These are phyloP conservation scores for Prunus armeniaca DNA, from an alignment of 306 rosid species.

Conservation along the genomic window DNA sequence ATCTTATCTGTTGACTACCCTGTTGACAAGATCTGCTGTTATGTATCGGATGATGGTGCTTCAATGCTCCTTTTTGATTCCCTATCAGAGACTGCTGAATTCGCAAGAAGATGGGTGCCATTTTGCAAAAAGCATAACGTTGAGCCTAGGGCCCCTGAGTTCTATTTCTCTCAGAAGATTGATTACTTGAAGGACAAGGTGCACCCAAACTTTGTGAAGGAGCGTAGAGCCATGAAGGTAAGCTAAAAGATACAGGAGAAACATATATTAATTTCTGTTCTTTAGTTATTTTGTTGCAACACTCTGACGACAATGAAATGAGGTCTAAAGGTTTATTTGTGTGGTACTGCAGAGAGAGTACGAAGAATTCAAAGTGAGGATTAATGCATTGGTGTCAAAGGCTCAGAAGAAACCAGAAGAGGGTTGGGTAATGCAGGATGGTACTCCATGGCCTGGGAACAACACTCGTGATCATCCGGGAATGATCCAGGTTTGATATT, in stretches of 20 bases:
- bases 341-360: constrained; percentile 75
- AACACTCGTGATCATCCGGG: constrained; percentile 91
- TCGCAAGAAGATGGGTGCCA: constrained; percentile 92
- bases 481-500: constrained; percentile 77
- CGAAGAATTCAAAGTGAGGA: constrained; percentile 88
- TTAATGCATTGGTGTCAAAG: constrained; percentile 82
- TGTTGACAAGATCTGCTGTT: constrained; percentile 75
- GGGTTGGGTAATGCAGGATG: constrained; percentile 97
- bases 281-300: background rate
- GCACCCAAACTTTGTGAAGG: constrained; percentile 74
- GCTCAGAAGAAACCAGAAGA: constrained; percentile 91
- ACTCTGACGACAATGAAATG: background rate
- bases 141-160: constrained; percentile 93
- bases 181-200: constrained; percentile 95
- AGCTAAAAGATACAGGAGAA: background rate
- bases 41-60: constrained; percentile 93
- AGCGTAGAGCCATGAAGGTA: constrained; percentile 95
- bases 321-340: background rate
- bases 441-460: constrained; percentile 97
- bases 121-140: constrained; percentile 70
- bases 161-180: constrained; percentile 79
- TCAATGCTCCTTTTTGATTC: constrained; percentile 80
- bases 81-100: constrained; percentile 75
- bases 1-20: constrained; percentile 85
- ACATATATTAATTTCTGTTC: background rate